A percentile compares a stretch with the other conserved stretches of the same genome.
phyloP scores from a whole-genome alignment of 2,329 filamentous ascomycete species.

The Helicocarpus griseus region DNA sequence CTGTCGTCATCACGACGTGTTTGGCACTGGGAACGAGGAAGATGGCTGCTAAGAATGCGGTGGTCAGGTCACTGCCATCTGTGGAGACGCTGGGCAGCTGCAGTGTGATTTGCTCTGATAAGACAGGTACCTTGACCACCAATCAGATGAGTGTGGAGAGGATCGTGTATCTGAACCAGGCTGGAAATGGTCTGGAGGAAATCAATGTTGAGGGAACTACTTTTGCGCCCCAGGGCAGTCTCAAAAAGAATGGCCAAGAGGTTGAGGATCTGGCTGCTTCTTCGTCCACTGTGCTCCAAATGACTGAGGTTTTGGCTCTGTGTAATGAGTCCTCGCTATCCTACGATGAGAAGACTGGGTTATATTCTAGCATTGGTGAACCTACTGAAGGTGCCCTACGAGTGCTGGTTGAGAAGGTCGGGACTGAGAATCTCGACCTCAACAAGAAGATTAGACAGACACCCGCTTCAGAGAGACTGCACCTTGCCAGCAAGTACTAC shows the following conservation, averaged over 20 bases:
- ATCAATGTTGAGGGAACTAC: conserved; percentile 87
- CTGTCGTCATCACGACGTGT: conserved; percentile 98
- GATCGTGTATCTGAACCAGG: conserved; percentile 69
- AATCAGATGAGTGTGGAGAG: conserved; percentile 99
- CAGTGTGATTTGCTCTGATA: conserved; percentile 99
- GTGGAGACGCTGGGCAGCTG: conserved; percentile 98
- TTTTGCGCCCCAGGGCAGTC: conserved; percentile 71
- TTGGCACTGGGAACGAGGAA: conserved; percentile 91
- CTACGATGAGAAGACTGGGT: conserved; percentile 65
- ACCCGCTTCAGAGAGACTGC: conserved; percentile 53
- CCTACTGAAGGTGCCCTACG: conserved; percentile 90
- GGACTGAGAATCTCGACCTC: conserved; percentile 58
- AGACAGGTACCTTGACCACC: conserved; percentile 94
- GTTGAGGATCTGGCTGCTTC: conserved; percentile 58
- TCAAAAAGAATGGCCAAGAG: conserved; percentile 58
- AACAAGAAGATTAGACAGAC: conserved; percentile 44
- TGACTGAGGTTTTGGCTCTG: conserved; percentile 59
- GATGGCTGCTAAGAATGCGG: conserved; percentile 97
- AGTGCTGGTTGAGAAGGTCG: conserved; percentile 87
- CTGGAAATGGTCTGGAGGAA: conserved; percentile 68
- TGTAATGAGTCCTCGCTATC: conserved; percentile 84
- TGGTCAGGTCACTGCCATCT: conserved; percentile 89
- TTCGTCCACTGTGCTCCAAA: conserved; percentile 70
- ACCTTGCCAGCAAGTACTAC: conserved; percentile 77
- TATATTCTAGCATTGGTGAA: conserved; percentile 79